Base-by-base conservation (phyloP, 2,329 filamentous ascomycete genomes). In the Hortaea werneckii region DNA sequence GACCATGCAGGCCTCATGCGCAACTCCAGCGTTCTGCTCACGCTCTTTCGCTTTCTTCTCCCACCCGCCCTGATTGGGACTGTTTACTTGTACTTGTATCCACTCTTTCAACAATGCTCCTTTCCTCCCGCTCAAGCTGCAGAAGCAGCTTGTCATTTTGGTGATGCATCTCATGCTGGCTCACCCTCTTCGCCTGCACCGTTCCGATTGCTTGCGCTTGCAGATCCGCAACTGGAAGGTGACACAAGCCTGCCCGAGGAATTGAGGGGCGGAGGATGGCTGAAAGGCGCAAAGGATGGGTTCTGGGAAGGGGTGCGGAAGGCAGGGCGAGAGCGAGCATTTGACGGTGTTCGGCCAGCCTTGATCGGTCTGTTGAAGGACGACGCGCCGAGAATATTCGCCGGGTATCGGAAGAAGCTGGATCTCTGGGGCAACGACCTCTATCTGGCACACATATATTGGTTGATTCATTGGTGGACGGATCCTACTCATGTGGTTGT, bases 361-460 rank as follows among this genome's bases (percentile, higher is more conserved):
- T 53, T 43, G 41, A 41, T 27, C 42, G 45, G 6, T 7, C 51
- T 63, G 5, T 48, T 61, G 10, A 47, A 44, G 1, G 50, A 82
- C 47, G 88, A 95, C 62, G 67, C 88, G 2, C 80, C 80, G 5
- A 76, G 78, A 54, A 73, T 81, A 12, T 54, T 89, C 42, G 73
- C 80, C 54, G 82, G 80, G 1, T 70, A 76, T 42, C 78, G 86
- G 53, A 98, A 98, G 69, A 76, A 78, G 12, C 65, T 98, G 55
- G 92, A 98, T 65, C 77, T 95, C 1, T 78, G 88, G 58, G 92
- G 92, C 4, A 98, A 98, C 66, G 92, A 98, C 67, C 86, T 81
- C 60, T 98, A 96, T 65, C 77, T 98, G 29, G 87, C 85, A 13
- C 92, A 98, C 64, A 88, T 95, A 48, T 95, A 94, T 66, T 78